A percentile compares a stretch with the other conserved stretches of the same genome.
These are phyloP conservation scores for Jatropha multifida DNA, from an alignment of 441 rosid genomes.

Conservation along the genomic window DNA sequence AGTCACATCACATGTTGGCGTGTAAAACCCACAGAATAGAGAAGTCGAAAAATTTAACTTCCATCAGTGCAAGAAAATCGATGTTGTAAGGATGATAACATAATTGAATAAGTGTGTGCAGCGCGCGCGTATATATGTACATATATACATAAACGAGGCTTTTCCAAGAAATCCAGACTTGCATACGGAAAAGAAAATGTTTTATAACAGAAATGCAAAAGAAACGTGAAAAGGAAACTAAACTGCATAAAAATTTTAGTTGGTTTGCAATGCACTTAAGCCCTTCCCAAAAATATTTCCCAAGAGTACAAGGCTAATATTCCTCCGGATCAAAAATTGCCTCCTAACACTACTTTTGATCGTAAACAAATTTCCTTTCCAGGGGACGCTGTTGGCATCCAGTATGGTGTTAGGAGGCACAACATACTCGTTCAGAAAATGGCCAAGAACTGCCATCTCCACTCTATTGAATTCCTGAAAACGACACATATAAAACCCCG, in stretches of 20 bases:
- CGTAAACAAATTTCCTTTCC: not conserved
- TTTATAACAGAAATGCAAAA: not conserved
- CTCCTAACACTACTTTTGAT: not conserved
- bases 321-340: not conserved
- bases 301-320: not conserved
- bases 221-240: not conserved
- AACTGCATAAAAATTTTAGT: not conserved
- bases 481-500: not conserved
- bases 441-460: slow-evolving; percentile 11
- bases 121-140: too few relatives aligned
- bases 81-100: not conserved
- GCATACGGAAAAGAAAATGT: not conserved
- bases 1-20: not conserved
- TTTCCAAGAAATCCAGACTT: not conserved
- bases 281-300: not conserved
- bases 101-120: too few relatives aligned
- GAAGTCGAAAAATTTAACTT: not conserved
- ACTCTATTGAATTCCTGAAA: not conserved
- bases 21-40: not conserved
- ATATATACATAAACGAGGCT: not conserved
- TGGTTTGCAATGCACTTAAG: not conserved
- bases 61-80: not conserved
- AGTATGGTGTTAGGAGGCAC: not conserved
- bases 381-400: not conserved
- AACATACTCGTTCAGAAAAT: not conserved